These are phyloP conservation scores for Amanita pseudoporphyria DNA, from an alignment of 768 basidiomycete genomes.

Conservation along the genomic window DNA sequence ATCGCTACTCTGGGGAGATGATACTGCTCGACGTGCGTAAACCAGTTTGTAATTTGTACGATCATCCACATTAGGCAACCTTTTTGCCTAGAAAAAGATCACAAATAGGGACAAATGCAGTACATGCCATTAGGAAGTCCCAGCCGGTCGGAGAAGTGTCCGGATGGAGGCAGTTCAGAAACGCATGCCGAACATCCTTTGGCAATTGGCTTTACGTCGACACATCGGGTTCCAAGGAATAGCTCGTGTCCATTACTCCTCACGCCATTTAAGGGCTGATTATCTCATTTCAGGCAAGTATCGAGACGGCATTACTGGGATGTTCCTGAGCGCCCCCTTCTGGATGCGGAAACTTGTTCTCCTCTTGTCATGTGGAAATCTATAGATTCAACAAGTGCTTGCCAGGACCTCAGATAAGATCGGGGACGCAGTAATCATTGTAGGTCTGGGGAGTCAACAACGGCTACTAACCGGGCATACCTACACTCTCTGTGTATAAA, in stretches of 20 bases:
- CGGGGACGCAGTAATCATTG: constrained; percentile 6
- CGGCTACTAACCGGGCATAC: constrained; percentile 1
- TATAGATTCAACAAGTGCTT: constrained; percentile 4
- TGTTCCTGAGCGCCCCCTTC: constrained; percentile 4
- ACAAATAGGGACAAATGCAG: constrained; percentile 2
- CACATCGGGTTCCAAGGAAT: not conserved
- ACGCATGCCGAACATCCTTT: not conserved
- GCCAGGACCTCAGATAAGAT: constrained; percentile 5
- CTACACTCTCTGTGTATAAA: constrained; percentile 5
- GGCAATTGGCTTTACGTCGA: constrained; percentile 5
- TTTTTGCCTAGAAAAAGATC: not conserved
- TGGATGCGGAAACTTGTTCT: not conserved
- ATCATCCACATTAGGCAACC: not conserved
- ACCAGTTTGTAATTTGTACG: not conserved
- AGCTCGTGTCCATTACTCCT: constrained; percentile 3
- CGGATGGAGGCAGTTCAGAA: not conserved
- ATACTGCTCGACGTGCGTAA: not conserved
- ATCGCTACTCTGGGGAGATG: not conserved
- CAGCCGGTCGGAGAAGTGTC: not conserved
- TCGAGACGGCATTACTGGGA: not conserved
- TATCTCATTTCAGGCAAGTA: not conserved
- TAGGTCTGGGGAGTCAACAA: not conserved
- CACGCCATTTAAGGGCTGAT: not conserved
- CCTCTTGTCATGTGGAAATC: not conserved
- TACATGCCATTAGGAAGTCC: not conserved